Evolutionary conservation across 75 land plant genomes (phyloP), one percentile per base, ranked within the genome.

Genomic region (Picea glauca): DNA sequence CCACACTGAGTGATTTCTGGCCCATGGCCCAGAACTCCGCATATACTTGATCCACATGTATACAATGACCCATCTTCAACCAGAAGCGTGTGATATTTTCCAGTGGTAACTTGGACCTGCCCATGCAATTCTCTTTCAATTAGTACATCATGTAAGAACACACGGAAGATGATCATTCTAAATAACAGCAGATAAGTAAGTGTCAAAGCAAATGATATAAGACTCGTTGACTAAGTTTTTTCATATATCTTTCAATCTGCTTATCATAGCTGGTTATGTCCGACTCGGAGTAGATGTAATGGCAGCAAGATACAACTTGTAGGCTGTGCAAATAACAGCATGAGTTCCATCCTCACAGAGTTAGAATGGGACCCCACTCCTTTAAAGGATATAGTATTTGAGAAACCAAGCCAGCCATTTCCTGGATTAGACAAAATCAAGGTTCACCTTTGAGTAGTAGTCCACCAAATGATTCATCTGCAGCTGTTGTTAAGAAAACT

Each of bases 1-100:
- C 40, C 86, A 84, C 90, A 85, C 77, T 86, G 89, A 40, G 87
- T 87, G 78, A 83, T 86, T n/a, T 83, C 81, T 64, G 88, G 83
- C 58, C 91, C 97, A 84, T 93, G 95, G 26, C 98, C 95, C 58
- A 95, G 88, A 61, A 89, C 88, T 83, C 94, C 96, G 89, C 86
- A 86, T 43, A 84, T 70, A 66, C 85, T 87, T 26, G 87, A 86
- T 14, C 97, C 99, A 81, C 93, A 96, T 23, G 90, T 85, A 78
- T 84, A 92, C 13, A 91, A 80, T 56, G 86, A 76, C 26, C 88
- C 85, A 76, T 89, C 80, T 68, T 82, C 82, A 56, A 89, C 83
- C 77, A 92, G 75, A 58, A 96, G 78, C 0, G 94, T 89, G 79
- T 94, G 94, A 77, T 94, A 94, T 76, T 84, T 89, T 75, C 99